phyloP scores from a whole-genome alignment of 352 stramenopile genomes.

The Phytophthora vignae region DNA sequence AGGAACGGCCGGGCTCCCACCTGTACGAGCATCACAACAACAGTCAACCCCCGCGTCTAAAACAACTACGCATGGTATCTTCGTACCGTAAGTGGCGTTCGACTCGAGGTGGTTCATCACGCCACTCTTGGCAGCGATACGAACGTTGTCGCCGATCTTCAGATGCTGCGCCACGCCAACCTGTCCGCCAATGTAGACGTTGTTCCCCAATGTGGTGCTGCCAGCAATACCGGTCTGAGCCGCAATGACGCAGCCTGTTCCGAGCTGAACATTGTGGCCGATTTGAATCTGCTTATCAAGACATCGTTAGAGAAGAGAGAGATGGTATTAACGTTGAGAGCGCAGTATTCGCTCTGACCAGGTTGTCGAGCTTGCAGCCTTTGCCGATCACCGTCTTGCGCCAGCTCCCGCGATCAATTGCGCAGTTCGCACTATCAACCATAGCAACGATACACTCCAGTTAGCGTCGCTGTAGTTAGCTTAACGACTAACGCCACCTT shows the following conservation, averaged over 20 bases:
- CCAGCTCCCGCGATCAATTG: slow-evolving; percentile 88
- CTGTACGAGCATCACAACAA: slow-evolving; percentile 31
- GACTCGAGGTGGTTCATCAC: slow-evolving; percentile 77
- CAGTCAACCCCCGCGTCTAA: slow-evolving; percentile 6
- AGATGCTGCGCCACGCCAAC: slow-evolving; percentile 87
- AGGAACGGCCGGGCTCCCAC: slow-evolving; percentile 74
- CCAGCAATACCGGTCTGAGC: slow-evolving; percentile 86
- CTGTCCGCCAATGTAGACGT: slow-evolving; percentile 84
- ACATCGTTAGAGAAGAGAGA: not conserved
- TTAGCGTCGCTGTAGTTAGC: not conserved
- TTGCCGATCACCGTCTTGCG: slow-evolving; percentile 77
- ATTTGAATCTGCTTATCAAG: slow-evolving; percentile 76
- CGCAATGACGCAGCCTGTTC: slow-evolving; percentile 72
- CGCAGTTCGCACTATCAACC: slow-evolving; percentile 67
- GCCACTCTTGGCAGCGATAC: slow-evolving; percentile 87
- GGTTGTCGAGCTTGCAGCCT: slow-evolving; percentile 87
- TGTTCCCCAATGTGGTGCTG: slow-evolving; percentile 78
- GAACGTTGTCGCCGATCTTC: slow-evolving; percentile 80
- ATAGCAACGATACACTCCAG: not conserved
- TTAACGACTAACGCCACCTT: not conserved
- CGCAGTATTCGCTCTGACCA: slow-evolving; percentile 42
- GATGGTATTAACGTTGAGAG: too few relatives aligned
- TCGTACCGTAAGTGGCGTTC: slow-evolving; percentile 66
- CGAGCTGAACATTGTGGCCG: slow-evolving; percentile 88
- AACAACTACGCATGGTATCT: not conserved